phyloP scores from a whole-genome alignment of 768 basidiomycete species.

The Boletellus sp. region DNA sequence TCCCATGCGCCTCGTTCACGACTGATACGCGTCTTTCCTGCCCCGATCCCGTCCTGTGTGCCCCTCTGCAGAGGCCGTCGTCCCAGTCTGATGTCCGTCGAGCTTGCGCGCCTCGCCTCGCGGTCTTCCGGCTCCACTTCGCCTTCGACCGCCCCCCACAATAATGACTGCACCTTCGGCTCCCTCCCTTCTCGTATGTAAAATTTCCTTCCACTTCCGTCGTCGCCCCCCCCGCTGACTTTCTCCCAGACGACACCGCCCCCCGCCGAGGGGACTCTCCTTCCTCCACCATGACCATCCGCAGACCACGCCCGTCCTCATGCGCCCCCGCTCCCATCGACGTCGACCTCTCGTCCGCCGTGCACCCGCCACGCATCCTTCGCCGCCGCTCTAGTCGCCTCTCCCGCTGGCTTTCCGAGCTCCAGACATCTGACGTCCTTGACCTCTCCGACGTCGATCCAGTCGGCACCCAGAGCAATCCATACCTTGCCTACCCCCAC shows the following conservation, averaged over 20 bases:
- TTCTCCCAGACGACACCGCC: slow-evolving; percentile 14
- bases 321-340: slow-evolving; percentile 11
- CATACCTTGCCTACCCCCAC: slow-evolving; percentile 43
- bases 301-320: slow-evolving; percentile 25
- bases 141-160: slow-evolving; percentile 4
- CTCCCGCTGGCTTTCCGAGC: slow-evolving; percentile 44
- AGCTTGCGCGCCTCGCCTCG: slow-evolving; percentile 15
- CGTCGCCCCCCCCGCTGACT: slow-evolving; percentile 37
- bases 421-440: slow-evolving; percentile 27
- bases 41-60: slow-evolving; percentile 4
- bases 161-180: slow-evolving; percentile 18
- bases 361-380: slow-evolving; percentile 10
- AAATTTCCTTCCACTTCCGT: slow-evolving; percentile 14
- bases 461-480: slow-evolving; percentile 31
- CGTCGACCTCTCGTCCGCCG: slow-evolving; percentile 1
- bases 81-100: slow-evolving; percentile 21
- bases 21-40: slow-evolving; percentile 25
- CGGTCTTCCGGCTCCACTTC: slow-evolving; percentile 16
- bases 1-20: slow-evolving; percentile 21
- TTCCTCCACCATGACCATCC: slow-evolving; percentile 29
- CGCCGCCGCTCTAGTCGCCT: slow-evolving; percentile 39
- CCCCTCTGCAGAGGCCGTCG: too few relatives aligned
- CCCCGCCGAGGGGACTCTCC: slow-evolving; percentile 21
- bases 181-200: slow-evolving; percentile 19
- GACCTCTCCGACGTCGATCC: slow-evolving; percentile 23